phyloP scores from a whole-genome alignment of 352 stramenopile species.

The Phytophthora syringae region DNA sequence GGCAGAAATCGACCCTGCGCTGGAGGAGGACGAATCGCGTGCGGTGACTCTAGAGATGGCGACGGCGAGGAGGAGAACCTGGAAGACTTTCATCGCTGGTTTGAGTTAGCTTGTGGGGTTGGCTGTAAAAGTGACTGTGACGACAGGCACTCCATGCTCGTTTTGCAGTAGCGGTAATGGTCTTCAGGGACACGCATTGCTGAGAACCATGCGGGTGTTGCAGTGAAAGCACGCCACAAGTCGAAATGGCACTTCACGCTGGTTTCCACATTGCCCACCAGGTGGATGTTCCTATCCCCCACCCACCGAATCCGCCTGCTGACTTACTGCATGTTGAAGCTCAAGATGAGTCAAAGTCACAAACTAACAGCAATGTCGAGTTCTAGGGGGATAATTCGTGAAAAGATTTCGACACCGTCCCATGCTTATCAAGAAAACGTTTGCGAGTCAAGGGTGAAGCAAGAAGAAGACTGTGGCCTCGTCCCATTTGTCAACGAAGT shows the following conservation, averaged over 20 bases:
- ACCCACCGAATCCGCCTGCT: no score
- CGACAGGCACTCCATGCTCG: not conserved
- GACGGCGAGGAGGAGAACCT: conserved; percentile 5
- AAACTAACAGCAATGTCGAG: no score
- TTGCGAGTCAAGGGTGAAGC: no score
- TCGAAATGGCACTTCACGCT: not conserved
- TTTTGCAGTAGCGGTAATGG: not conserved
- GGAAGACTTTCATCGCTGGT: conserved; percentile 19
- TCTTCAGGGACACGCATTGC: conserved; percentile 2
- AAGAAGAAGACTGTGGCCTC: no score
- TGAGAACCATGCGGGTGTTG: conserved; percentile 7
- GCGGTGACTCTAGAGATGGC: conserved; percentile 3
- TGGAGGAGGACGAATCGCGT: conserved; percentile 18
- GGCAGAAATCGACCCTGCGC: conserved; percentile 11
- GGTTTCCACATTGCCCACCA: no score
- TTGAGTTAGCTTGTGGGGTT: not conserved
- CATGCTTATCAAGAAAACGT: no score
- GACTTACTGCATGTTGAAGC: no score
- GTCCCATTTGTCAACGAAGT: no score
- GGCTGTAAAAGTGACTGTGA: conserved; percentile 10
- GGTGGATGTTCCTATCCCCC: no score
- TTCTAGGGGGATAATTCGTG: no score
- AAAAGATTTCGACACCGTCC: no score
- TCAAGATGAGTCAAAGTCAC: no score
- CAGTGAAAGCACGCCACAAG: not conserved